A percentile compares a stretch with the other conserved stretches of the same genome.
Evolutionary conservation across 2,329 filamentous ascomycete species (phyloP).

Genomic region (Arthroderma uncinatum): DNA sequence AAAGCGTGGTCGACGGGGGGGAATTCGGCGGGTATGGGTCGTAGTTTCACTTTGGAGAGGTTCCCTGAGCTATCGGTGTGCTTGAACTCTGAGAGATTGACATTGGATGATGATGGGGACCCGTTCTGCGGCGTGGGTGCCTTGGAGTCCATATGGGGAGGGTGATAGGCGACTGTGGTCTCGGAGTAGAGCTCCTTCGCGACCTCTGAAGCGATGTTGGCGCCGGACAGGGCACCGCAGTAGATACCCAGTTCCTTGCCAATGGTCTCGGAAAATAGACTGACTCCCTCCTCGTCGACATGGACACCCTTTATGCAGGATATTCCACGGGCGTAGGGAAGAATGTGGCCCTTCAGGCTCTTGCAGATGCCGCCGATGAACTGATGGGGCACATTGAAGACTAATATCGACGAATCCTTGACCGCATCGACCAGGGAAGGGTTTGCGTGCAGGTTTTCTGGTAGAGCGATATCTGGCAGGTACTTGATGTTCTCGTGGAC

Average conservation of each 20-base stretch:
- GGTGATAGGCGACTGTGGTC: slow-evolving; percentile 93
- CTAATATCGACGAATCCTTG: slow-evolving; percentile 70
- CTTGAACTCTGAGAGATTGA: slow-evolving; percentile 38
- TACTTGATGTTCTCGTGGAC: slow-evolving; percentile 97
- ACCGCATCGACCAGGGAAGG: slow-evolving; percentile 54
- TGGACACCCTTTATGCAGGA: slow-evolving; percentile 98
- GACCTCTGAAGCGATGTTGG: slow-evolving; percentile 93
- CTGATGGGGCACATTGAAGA: slow-evolving; percentile 87
- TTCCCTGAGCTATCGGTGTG: slow-evolving; percentile 61
- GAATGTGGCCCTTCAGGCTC: slow-evolving; percentile 73
- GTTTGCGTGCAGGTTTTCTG: slow-evolving; percentile 50
- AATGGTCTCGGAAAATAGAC: slow-evolving; percentile 90
- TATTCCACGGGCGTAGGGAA: slow-evolving; percentile 85
- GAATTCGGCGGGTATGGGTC: slow-evolving; percentile 67
- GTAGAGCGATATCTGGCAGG: slow-evolving; percentile 75
- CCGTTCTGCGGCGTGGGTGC: slow-evolving; percentile 51
- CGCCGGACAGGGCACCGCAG: slow-evolving; percentile 86
- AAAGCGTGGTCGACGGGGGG: slow-evolving; percentile 75
- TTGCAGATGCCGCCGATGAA: slow-evolving; percentile 84
- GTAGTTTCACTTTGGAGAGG: slow-evolving; percentile 57
- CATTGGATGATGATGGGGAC: slow-evolving; percentile 42
- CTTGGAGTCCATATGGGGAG: slow-evolving; percentile 75
- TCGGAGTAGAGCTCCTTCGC: slow-evolving; percentile 94
- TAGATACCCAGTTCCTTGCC: slow-evolving; percentile 87
- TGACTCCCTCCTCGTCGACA: slow-evolving; percentile 73